phyloP scores from a whole-genome alignment of 75 land plant species.

The Larix kaempferi region DNA sequence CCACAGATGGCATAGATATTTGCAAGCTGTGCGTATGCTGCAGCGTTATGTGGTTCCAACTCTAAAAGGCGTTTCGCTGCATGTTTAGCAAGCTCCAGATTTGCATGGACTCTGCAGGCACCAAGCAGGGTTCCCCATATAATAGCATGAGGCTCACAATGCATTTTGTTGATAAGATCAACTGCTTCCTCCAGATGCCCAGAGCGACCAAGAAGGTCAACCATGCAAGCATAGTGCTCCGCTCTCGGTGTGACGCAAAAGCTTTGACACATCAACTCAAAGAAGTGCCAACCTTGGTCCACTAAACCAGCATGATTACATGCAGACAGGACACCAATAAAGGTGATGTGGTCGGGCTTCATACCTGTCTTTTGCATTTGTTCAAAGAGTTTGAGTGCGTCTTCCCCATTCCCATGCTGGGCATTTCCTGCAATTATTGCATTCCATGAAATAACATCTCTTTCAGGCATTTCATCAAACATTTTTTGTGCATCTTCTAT shows the following conservation, averaged over 20 bases:
- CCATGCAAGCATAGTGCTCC: slow-evolving; percentile 1
- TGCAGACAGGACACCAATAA: neutral
- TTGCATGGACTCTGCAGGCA: neutral
- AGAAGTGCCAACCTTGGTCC: neutral
- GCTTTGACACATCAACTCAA: neutral
- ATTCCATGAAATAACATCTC: slow-evolving; percentile 56
- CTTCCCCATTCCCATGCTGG: neutral
- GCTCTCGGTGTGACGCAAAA: neutral
- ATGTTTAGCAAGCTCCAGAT: neutral
- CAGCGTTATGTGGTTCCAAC: neutral
- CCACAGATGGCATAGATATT: neutral
- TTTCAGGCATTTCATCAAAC: slow-evolving; percentile 45
- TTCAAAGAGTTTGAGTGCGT: neutral
- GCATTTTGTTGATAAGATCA: neutral
- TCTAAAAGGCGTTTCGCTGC: neutral
- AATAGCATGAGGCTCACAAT: neutral
- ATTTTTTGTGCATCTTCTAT: slow-evolving; percentile 29
- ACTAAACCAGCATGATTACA: neutral
- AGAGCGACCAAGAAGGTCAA: slow-evolving; percentile 14
- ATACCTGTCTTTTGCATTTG: neutral
- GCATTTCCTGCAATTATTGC: slow-evolving; percentile 26
- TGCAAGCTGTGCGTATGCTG: neutral
- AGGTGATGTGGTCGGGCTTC: neutral
- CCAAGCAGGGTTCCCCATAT: slow-evolving; percentile 8
- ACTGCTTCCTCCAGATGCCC: slow-evolving; percentile 12